These are phyloP conservation scores for Agroathelia rolfsii DNA, from an alignment of 1,284 basidiomycete genomes.

Conservation along the genomic window DNA sequence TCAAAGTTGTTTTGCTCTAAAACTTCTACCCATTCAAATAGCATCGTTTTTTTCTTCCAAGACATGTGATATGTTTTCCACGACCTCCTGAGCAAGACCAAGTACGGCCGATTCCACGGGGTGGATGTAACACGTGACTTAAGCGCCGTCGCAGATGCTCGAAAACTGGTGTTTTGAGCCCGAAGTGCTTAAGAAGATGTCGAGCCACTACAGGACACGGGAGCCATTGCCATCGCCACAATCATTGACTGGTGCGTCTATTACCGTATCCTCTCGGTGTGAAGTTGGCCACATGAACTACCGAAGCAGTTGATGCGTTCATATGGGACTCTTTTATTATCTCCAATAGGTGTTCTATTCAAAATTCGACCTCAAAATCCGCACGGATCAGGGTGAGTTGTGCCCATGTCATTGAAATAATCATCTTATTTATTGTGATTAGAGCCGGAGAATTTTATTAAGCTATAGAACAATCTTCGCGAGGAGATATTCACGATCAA, in stretches of 20 bases:
- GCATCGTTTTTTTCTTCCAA: slow-evolving; percentile 75
- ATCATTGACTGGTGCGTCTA: slow-evolving; percentile 58
- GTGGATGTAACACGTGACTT: slow-evolving; percentile 75
- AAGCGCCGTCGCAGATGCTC: slow-evolving; percentile 83
- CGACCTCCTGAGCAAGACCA: slow-evolving; percentile 62
- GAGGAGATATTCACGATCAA: slow-evolving; percentile 61
- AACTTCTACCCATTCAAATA: too few species aligned
- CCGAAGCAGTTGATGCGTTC: slow-evolving; percentile 64
- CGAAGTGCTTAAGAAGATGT: slow-evolving; percentile 64
- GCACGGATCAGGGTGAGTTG: slow-evolving; percentile 53
- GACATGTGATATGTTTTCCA: slow-evolving; percentile 88
- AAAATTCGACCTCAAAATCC: slow-evolving; percentile 69
- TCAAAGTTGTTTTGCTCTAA: too few species aligned
- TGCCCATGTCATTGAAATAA: slow-evolving; percentile 2
- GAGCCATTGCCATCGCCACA: slow-evolving; percentile 67
- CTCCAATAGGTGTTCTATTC: slow-evolving; percentile 79
- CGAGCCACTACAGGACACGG: slow-evolving; percentile 68
- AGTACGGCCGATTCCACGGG: slow-evolving; percentile 71
- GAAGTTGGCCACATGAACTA: too few species aligned
- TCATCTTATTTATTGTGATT: not conserved
- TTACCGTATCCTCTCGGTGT: not conserved
- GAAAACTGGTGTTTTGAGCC: slow-evolving; percentile 89
- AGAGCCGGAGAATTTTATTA: slow-evolving; percentile 60
- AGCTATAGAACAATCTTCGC: slow-evolving; percentile 64
- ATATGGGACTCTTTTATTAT: slow-evolving; percentile 71